Evolutionary conservation across 1,284 basidiomycete genomes (phyloP), one percentile per base, ranked within the genome.

Genomic region (Jaminaea rosea): DNA sequence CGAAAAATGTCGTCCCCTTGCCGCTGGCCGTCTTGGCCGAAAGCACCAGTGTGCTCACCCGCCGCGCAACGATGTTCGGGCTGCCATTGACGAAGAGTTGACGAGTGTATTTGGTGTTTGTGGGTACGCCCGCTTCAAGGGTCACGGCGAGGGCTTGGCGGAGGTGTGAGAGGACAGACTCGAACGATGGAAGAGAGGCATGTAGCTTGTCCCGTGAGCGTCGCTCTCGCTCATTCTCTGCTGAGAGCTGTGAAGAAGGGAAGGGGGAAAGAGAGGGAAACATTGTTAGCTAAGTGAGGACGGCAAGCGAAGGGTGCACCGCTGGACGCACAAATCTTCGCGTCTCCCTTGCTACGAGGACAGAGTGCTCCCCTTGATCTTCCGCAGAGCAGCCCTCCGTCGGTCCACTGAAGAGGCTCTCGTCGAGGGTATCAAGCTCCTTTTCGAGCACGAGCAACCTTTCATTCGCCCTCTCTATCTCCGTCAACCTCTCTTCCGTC

Each of bases 21-120:
- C 67, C 66, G 19, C 55, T 53, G 28, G 46, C 48, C 15, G 60
- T 60, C 56, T 68, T 70, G 32, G 62, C 55, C 1, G 46, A 47
- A 26, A 66, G 55, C 3, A 70, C 48, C 9, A 58, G 44, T 1
- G 65, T 57, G 44, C 54, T 59, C 0, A 53, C 55, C 2, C 55
- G 52, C 26, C 53, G 51, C 26, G 60, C 55, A 15, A 56, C 56
- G 9, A 52, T 46, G 4, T 37, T 29, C 3, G 52, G 29, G 2
- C 47, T 19, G 10, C 47, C 51, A 32, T 52, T 60, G 11, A 52
- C 34, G 26, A 59, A 49, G 26, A 69, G 36, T 29, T 59, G 52
- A 17, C 54, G 58, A 17, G 62, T 59, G 49, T 63, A 61, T 44
- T 60, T 60, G 6, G 46, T 49, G 46, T 67, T 62, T 26, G 49